Evolutionary conservation across 2,329 filamentous ascomycete genomes (phyloP).

Genomic region (Aureobasidium sp.): DNA sequence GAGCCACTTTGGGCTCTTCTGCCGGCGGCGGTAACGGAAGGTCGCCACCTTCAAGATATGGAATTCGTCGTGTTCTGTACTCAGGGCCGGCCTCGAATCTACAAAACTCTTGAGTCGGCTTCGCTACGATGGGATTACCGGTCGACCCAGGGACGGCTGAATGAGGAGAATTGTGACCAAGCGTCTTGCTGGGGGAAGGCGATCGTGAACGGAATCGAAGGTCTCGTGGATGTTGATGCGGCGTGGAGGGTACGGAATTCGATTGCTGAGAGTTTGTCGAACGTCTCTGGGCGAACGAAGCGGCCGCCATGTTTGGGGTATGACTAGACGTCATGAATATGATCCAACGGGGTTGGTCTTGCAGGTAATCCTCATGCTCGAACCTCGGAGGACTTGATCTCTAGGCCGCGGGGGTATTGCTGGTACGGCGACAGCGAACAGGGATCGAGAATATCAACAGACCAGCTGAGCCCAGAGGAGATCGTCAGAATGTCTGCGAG

Average conservation of each 20-base stretch:
- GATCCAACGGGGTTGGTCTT: conserved; percentile 20
- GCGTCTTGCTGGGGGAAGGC: conserved; percentile 68
- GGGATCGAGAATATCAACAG: background rate
- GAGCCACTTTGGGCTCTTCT: conserved; percentile 60
- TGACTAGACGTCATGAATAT: conserved; percentile 14
- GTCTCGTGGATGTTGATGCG: conserved; percentile 78
- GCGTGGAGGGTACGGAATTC: conserved; percentile 87
- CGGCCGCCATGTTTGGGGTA: conserved; percentile 18
- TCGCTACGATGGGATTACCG: conserved; percentile 58
- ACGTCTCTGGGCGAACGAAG: conserved; percentile 17
- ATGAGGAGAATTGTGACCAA: conserved; percentile 74
- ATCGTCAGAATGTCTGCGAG: background rate
- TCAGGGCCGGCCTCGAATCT: conserved; percentile 84
- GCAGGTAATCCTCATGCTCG: conserved; percentile 21
- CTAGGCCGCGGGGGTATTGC: conserved; percentile 8
- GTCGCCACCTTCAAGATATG: conserved; percentile 73
- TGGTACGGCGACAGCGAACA: conserved; percentile 7
- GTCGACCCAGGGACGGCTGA: conserved; percentile 88
- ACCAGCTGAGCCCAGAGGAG: conserved; percentile 2
- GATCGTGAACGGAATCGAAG: conserved; percentile 72
- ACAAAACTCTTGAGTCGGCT: conserved; percentile 59
- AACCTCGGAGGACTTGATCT: conserved; percentile 13
- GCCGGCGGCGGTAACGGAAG: conserved; percentile 66
- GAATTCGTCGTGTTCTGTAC: conserved; percentile 77
- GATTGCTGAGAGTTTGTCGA: conserved; percentile 53